Percentiles rank a stretch among this genome's conserved stretches.
phyloP scores from a whole-genome alignment of 805 yeast species.

The Candida insectalens region DNA sequence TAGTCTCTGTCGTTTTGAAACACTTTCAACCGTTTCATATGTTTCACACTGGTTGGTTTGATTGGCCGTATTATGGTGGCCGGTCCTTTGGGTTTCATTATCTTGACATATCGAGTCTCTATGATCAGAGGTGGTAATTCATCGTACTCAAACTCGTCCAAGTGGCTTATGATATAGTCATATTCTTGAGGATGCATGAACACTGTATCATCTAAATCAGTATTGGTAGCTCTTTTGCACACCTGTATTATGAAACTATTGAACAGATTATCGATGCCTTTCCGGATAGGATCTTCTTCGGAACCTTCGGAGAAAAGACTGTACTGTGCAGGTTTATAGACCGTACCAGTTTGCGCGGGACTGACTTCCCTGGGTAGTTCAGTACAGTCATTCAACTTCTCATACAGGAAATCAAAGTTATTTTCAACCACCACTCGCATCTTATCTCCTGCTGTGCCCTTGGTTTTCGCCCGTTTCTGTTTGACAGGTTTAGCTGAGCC shows the following conservation, averaged over 20 bases:
- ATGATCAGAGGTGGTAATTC: conserved; percentile 12
- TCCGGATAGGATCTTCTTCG: conserved; percentile 2
- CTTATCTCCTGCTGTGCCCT: too few species aligned
- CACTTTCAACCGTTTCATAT: conserved; percentile 7
- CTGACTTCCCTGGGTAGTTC: conserved; percentile 2
- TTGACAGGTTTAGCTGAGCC: neutral
- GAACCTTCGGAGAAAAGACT: conserved; percentile 4
- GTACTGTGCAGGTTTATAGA: conserved; percentile 11
- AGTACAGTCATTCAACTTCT: conserved; percentile 1
- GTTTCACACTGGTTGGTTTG: conserved; percentile 8
- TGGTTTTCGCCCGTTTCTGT: too few species aligned
- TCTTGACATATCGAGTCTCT: conserved; percentile 6
- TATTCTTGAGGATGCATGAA: conserved; percentile 19
- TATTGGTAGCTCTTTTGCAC: conserved; percentile 10
- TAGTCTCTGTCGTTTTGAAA: conserved; percentile 13
- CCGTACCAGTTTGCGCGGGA: conserved; percentile 7
- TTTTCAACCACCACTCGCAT: conserved; percentile 5
- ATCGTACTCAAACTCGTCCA: conserved; percentile 4
- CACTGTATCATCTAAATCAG: conserved; percentile 6
- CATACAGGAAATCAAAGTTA: conserved; percentile 10
- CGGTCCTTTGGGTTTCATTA: neutral
- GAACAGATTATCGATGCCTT: conserved; percentile 10
- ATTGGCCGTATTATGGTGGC: conserved; percentile 2
- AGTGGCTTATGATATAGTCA: conserved; percentile 11
- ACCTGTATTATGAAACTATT: conserved; percentile 12